A percentile compares a stretch with the other conserved stretches of the same genome.
Evolutionary conservation across 148 eudicot genomes (phyloP).

Genomic region (Limonium bicolor): DNA sequence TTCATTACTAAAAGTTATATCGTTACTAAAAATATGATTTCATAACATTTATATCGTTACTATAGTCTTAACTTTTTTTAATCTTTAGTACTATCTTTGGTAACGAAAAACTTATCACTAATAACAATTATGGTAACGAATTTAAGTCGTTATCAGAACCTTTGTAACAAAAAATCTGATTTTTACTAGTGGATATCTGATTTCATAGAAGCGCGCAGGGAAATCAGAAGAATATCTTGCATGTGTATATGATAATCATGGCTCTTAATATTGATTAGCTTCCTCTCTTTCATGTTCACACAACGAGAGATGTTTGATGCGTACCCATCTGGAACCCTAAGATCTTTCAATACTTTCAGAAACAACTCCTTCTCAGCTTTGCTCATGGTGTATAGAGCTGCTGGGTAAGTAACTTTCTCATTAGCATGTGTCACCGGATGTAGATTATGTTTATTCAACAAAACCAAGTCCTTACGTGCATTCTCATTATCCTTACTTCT

Average conservation of each 20-base stretch:
- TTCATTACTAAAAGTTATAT: no score
- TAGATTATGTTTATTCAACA: not conserved
- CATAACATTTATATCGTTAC: no score
- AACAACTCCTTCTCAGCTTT: slow-evolving; percentile 7
- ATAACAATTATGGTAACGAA: no score
- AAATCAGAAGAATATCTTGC: slow-evolving; percentile 10
- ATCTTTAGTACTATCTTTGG: no score
- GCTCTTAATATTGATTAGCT: slow-evolving; percentile 8
- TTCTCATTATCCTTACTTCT: slow-evolving; percentile 10
- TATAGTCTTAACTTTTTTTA: no score
- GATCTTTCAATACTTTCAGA: not conserved
- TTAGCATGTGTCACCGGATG: not conserved
- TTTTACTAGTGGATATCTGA: slow-evolving; percentile 1
- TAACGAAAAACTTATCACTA: no score
- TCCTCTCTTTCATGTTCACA: slow-evolving; percentile 4
- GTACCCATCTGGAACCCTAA: slow-evolving; percentile 12
- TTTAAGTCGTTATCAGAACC: no score
- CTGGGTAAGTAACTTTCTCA: not conserved
- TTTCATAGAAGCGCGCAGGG: slow-evolving; percentile 2
- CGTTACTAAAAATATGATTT: no score
- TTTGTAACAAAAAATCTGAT: no score
- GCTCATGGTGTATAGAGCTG: slow-evolving; percentile 3
- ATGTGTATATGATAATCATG: slow-evolving; percentile 12
- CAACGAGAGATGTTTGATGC: slow-evolving; percentile 8
- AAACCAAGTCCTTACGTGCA: slow-evolving; percentile 1